These are phyloP conservation scores for Neobulgaria alba DNA, from an alignment of 2,329 filamentous ascomycete species.

Conservation along the genomic window DNA sequence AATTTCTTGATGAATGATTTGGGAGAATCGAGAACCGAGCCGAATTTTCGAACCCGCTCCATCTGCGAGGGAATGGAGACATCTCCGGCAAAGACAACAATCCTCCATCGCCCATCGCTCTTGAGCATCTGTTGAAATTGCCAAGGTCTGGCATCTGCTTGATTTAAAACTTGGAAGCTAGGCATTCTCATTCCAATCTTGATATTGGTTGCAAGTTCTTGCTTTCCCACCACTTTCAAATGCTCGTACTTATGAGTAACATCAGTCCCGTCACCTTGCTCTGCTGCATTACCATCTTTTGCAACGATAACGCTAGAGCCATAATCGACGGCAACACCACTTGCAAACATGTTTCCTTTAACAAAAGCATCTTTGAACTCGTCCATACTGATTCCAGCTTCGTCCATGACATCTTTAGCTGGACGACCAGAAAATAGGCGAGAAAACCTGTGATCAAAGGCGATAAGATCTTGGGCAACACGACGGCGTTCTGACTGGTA, in stretches of 20 bases:
- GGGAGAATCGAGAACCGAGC: slow-evolving; percentile 42
- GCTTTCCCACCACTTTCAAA: too few relatives aligned
- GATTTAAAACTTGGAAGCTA: slow-evolving; percentile 21
- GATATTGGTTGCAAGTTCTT: too few relatives aligned
- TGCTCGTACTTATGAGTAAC: slow-evolving; percentile 20
- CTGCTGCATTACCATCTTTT: slow-evolving; percentile 1
- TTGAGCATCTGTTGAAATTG: slow-evolving; percentile 24
- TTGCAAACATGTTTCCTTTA: slow-evolving; percentile 39
- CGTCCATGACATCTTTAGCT: slow-evolving; percentile 51
- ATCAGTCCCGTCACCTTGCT: slow-evolving; percentile 7
- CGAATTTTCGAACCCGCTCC: slow-evolving; percentile 63
- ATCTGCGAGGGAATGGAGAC: slow-evolving; percentile 39
- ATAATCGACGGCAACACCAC: slow-evolving; percentile 30
- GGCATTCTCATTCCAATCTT: slow-evolving; percentile 22
- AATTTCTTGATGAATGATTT: slow-evolving; percentile 12
- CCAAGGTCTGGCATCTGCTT: slow-evolving; percentile 23
- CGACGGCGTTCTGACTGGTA: slow-evolving; percentile 53
- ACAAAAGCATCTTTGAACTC: slow-evolving; percentile 43
- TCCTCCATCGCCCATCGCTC: slow-evolving; percentile 1
- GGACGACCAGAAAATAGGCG: slow-evolving; percentile 43
- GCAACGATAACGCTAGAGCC: slow-evolving; percentile 10
- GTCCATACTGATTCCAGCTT: slow-evolving; percentile 51
- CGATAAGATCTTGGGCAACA: slow-evolving; percentile 57
- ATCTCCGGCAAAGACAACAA: slow-evolving; percentile 3
- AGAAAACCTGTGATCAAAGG: slow-evolving; percentile 49